phyloP scores from a whole-genome alignment of 352 stramenopile genomes.

The Halophytophthora batemanensis region DNA sequence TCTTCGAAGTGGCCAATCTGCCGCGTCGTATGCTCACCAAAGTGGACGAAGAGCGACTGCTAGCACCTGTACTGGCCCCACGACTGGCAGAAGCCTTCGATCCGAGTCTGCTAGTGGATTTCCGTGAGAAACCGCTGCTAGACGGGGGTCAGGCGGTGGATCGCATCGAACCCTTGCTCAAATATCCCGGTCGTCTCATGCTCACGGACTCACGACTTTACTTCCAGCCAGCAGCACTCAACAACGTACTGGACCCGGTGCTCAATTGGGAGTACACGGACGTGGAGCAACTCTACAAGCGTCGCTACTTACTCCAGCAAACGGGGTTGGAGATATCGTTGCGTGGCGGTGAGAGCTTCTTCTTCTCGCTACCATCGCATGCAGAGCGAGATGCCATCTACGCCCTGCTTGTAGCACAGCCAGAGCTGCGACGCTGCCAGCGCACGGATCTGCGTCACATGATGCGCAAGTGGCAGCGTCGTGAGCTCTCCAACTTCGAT shows the following conservation, averaged over 20 bases:
- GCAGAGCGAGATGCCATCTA: conserved; percentile 79
- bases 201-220: conserved; percentile 79
- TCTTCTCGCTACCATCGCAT: conserved; percentile 74
- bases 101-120: conserved; percentile 78
- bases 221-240: conserved; percentile 90
- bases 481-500: conserved; percentile 93
- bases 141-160: conserved; percentile 42
- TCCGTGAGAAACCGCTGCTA: conserved; percentile 69
- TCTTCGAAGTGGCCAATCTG: conserved; percentile 55
- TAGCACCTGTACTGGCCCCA: conserved; percentile 60
- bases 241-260: conserved; percentile 89
- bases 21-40: conserved; percentile 50
- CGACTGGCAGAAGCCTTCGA: conserved; percentile 72
- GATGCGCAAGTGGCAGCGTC: conserved; percentile 66
- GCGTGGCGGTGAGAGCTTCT: conserved; percentile 62
- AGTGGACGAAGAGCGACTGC: conserved; percentile 57
- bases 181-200: conserved; percentile 87
- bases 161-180: conserved; percentile 83
- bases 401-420: conserved; percentile 55
- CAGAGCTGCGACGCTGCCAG: conserved; percentile 40
- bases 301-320: conserved; percentile 85
- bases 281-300: conserved; percentile 83
- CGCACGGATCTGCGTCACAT: conserved; percentile 51
- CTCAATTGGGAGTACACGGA: conserved; percentile 78
- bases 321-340: conserved; percentile 87